Evolutionary conservation across 306 rosid species (phyloP).

Genomic region (Quercus gilva): DNA sequence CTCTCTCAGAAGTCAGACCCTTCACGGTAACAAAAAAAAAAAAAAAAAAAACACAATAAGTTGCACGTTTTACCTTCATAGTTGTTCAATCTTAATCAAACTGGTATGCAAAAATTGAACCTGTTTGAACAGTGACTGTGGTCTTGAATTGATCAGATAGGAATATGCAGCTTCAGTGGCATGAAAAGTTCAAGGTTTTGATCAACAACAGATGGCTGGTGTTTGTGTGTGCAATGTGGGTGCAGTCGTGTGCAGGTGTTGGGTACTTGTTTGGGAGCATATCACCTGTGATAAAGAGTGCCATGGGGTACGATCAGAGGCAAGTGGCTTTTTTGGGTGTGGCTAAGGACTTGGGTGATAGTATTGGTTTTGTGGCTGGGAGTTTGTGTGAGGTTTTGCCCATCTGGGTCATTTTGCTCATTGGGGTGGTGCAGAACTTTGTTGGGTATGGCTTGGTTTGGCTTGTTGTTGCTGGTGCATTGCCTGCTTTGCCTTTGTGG

Average conservation of each 20-base stretch:
- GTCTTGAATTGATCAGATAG: no score
- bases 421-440: slow-evolving; percentile 59
- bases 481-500: slow-evolving; percentile 65
- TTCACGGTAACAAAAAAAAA: neutral
- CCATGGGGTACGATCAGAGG: slow-evolving; percentile 68
- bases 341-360: slow-evolving; percentile 85
- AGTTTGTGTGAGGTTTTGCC: slow-evolving; percentile 52
- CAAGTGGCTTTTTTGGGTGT: slow-evolving; percentile 62
- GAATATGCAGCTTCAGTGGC: slow-evolving; percentile 18
- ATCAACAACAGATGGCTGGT: slow-evolving; percentile 73
- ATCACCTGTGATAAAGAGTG: slow-evolving; percentile 75
- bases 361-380: slow-evolving; percentile 75
- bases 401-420: slow-evolving; percentile 44
- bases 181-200: slow-evolving; percentile 41
- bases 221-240: slow-evolving; percentile 87
- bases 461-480: slow-evolving; percentile 58
- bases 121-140: neutral
- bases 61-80: neutral
- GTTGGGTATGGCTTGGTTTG: slow-evolving; percentile 73
- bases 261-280: slow-evolving; percentile 88
- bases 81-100: neutral
- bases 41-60: no score
- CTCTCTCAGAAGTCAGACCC: neutral
- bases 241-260: slow-evolving; percentile 72
- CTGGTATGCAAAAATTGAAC: neutral